phyloP scores from a whole-genome alignment of 805 yeast genomes.

The Wickerhamomyces queroliae region DNA sequence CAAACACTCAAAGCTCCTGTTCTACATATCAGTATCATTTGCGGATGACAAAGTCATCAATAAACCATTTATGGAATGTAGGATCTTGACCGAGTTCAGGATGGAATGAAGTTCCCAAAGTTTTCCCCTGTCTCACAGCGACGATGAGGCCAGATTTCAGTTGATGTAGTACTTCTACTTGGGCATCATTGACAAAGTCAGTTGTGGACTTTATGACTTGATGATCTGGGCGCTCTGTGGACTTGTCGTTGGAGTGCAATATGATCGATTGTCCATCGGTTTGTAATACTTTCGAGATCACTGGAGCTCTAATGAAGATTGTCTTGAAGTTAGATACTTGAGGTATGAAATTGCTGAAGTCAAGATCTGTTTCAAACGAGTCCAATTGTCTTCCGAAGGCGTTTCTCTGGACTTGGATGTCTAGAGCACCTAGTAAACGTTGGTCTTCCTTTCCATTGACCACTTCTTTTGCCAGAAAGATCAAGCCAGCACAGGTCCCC shows the following conservation, averaged over 20 bases:
- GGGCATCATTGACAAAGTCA: conserved; percentile 2
- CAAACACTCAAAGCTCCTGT: no score
- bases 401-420: conserved; percentile 60
- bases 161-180: conserved; percentile 36
- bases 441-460: conserved; percentile 49
- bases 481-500: conserved; percentile 88
- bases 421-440: conserved; percentile 55
- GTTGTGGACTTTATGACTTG: not conserved
- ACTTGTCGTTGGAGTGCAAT: no score
- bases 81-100: conserved; percentile 62
- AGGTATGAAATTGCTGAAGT: conserved; percentile 35
- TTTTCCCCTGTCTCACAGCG: conserved; percentile 64
- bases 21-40: not conserved
- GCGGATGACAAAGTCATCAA: conserved; percentile 46
- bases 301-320: conserved; percentile 74
- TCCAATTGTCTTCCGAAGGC: conserved; percentile 78
- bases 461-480: conserved; percentile 52
- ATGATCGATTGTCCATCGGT: no score
- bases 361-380: conserved; percentile 47
- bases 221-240: not conserved
- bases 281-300: conserved; percentile 33
- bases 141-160: conserved; percentile 43
- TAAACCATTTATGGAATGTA: conserved; percentile 67
- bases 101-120: conserved; percentile 73
- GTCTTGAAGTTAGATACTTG: conserved; percentile 32